Evolutionary conservation across 768 basidiomycete genomes (phyloP).

Genomic region (Paxillus ammoniavirescens): DNA sequence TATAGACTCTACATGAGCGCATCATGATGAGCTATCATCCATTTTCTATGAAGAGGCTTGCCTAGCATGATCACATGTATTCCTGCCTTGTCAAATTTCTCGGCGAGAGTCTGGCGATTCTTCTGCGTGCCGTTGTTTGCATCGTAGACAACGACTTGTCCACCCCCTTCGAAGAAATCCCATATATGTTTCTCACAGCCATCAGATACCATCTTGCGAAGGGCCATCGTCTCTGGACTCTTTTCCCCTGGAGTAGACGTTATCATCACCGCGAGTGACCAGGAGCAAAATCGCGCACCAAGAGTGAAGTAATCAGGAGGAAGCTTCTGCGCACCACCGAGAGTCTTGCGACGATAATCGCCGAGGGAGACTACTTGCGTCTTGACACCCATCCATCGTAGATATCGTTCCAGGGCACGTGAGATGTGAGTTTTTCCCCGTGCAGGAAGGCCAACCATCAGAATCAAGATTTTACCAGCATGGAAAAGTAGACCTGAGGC

Average conservation of each 20-base stretch:
- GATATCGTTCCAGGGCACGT: conserved; percentile 91
- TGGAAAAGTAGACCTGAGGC: conserved; percentile 84
- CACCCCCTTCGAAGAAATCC: conserved; percentile 83
- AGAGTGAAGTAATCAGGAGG: conserved; percentile 92
- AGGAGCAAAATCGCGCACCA: conserved; percentile 41
- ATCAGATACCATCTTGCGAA: conserved; percentile 70
- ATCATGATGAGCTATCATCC: conserved; percentile 6
- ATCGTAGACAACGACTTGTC: conserved; percentile 98
- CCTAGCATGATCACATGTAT: conserved; percentile 95
- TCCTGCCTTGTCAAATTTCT: conserved; percentile 82
- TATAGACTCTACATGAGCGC: conserved; percentile 61
- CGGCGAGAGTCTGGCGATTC: conserved; percentile 65
- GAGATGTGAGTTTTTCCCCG: conserved; percentile 97
- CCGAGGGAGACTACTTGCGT: conserved; percentile 93
- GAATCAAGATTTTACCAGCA: conserved; percentile 92
- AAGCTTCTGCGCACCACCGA: conserved; percentile 85
- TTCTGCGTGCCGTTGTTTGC: conserved; percentile 87
- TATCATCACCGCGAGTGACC: neutral
- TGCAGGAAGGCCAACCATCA: conserved; percentile 92
- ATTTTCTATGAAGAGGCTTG: conserved; percentile 30
- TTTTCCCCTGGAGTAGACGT: conserved; percentile 59
- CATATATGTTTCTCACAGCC: conserved; percentile 90
- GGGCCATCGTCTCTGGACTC: conserved; percentile 71
- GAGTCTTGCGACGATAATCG: conserved; percentile 86
- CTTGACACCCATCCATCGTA: conserved; percentile 97